Base-by-base conservation (phyloP, 1,284 basidiomycete species). In the Puccinia brachypodii region DNA sequence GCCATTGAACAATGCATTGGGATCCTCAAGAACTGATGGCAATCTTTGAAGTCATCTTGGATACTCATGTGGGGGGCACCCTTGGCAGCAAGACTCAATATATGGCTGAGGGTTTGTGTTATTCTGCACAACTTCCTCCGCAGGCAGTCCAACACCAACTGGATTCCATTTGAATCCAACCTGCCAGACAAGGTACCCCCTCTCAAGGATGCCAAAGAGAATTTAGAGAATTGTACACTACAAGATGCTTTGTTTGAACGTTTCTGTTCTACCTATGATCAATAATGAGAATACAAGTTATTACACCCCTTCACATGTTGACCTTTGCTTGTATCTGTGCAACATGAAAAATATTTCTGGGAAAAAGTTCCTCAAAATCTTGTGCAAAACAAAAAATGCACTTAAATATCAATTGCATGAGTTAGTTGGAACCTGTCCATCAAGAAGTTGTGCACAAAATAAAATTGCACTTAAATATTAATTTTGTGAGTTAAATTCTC, bases 1-100 rank as follows among this genome's bases (percentile, higher is more conserved):
- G 31, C 6, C 0, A 44, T 77, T n/a, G 75, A 77, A 33, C 75
- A 77, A 36, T 50, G 60, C 33, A 77, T 64, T 47, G 75, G 75
- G 3, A 77, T 77, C 25, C 31, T 77, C 0, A 77, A 77, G n/a
- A 50, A 36, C 22, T 0, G 42, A 36, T 77, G 75, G 75, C 58
- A 62, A 36, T 77, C 75, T 22, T 19, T 77, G 28, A 47, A 38
- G 36, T 28, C 3, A 9, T 9, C 56, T 8, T 33, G 16, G 13
- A 16, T 56, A 0, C 14, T 36, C 3, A n/a, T 74, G 2, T 11
- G 7, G 4, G 53, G 31, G 2, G 33, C 16, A 28, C 6, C 13
- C 22, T 25, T 28, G 1, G 71, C 44, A 13, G 14, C 9, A 25
- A n/a, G n/a, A 25, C 40, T 74, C 1, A 33, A 36, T 14, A 11